Conservation (phyloP, 1,284 basidiomycete genomes). For the Pyrrhoderma noxium region DNA sequence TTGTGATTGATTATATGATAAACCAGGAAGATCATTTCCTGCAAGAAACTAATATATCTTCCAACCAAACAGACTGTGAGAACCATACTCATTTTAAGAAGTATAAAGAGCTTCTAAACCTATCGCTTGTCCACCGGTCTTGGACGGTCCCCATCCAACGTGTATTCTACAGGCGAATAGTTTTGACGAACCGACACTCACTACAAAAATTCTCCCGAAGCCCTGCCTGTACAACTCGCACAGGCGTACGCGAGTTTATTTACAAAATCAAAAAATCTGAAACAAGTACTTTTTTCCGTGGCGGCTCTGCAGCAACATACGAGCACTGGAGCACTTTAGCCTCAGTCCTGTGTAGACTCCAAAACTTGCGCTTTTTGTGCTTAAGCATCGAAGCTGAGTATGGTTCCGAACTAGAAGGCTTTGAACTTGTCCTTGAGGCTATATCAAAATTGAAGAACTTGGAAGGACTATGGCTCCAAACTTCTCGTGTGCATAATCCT, state of each 20-base stretch:
- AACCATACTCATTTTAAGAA: neutral
- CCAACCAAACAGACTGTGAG: no score
- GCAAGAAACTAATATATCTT: neutral
- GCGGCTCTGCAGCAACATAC: neutral
- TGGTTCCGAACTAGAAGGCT: constrained; percentile 5
- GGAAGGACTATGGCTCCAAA: constrained; percentile 8
- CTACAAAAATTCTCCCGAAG: constrained; percentile 5
- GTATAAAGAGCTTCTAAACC: neutral
- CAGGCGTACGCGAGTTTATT: constrained; percentile 9
- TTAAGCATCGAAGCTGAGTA: constrained; percentile 7
- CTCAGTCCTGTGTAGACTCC: constrained; percentile 4
- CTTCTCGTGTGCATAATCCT: constrained; percentile 4
- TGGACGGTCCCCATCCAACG: constrained; percentile 9
- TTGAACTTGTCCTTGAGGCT: constrained; percentile 5
- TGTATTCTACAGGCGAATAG: constrained; percentile 2
- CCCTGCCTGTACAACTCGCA: neutral
- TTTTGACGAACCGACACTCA: constrained; percentile 1
- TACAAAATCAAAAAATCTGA: constrained; percentile 8
- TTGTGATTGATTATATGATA: constrained; percentile 6
- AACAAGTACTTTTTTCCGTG: constrained; percentile 5
- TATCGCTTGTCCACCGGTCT: constrained; percentile 11
- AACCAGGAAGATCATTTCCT: constrained; percentile 4
- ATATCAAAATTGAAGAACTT: constrained; percentile 2
- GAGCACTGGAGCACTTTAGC: constrained; percentile 13
- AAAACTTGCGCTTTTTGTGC: constrained; percentile 7